These are phyloP conservation scores for Blepharisma undulans DNA, from an alignment of 169 alveolate genomes.

Conservation along the genomic window DNA sequence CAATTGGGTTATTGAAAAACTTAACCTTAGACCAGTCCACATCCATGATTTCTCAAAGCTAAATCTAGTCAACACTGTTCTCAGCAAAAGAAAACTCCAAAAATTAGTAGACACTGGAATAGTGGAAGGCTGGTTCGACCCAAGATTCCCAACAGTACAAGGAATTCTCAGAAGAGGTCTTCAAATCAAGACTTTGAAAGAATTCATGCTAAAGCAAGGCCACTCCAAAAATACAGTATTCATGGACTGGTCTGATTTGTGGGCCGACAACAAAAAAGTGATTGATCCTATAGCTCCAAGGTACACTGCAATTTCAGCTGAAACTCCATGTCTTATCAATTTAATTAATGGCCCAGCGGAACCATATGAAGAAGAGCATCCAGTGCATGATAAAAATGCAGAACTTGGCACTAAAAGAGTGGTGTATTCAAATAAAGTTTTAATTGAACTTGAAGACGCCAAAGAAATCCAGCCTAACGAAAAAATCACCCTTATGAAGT, in stretches of 20 bases:
- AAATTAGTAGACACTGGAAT: constrained; percentile 93
- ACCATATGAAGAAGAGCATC: constrained; percentile 73
- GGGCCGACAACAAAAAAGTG: constrained; percentile 95
- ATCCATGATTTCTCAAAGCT: constrained; percentile 95
- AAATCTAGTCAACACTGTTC: constrained; percentile 92
- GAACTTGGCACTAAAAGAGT: constrained; percentile 88
- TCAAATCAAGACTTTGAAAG: constrained; percentile 95
- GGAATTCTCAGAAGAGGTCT: constrained; percentile 98
- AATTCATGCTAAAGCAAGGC: constrained; percentile 96
- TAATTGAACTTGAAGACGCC: constrained; percentile 93
- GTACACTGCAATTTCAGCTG: constrained; percentile 84
- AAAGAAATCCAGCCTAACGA: constrained; percentile 88
- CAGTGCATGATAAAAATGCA: constrained; percentile 94
- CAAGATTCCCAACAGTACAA: constrained; percentile 97
- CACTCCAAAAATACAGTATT: constrained; percentile 95
- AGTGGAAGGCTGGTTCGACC: constrained; percentile 97
- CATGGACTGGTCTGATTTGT: constrained; percentile 99
- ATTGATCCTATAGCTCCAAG: constrained; percentile 96
- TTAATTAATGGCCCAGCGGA: constrained; percentile 76
- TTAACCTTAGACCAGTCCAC: constrained; percentile 88
- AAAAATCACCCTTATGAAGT: constrained; percentile 95
- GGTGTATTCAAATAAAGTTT: constrained; percentile 70
- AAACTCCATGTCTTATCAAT: constrained; percentile 54
- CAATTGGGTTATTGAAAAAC: constrained; percentile 91
- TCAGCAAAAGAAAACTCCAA: constrained; percentile 95